phyloP scores from a whole-genome alignment of 2,329 filamentous ascomycete species.

The Botrytis paeoniae region DNA sequence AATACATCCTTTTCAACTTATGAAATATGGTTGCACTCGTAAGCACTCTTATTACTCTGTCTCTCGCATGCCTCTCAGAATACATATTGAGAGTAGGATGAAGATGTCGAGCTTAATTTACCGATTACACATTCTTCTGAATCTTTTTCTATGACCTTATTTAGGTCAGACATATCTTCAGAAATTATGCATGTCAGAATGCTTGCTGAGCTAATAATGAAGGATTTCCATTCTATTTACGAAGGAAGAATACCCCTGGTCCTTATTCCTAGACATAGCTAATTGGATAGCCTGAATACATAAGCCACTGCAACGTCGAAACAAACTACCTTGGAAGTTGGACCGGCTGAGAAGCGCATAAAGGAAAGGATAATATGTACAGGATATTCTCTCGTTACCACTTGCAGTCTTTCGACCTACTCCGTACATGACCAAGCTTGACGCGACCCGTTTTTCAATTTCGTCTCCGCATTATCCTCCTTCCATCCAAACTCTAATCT shows the following conservation, averaged over 20 bases:
- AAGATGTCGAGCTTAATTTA: neutral
- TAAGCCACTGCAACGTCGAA: slow-evolving; percentile 12
- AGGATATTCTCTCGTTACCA: neutral
- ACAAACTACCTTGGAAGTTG: slow-evolving; percentile 5
- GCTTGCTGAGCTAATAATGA: neutral
- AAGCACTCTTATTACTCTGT: neutral
- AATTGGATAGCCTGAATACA: slow-evolving; percentile 6
- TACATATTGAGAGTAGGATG: neutral
- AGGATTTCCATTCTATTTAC: slow-evolving; percentile 1
- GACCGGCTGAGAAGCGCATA: slow-evolving; percentile 2
- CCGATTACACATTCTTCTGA: neutral
- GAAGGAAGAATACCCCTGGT: neutral
- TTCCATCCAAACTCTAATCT: slow-evolving; percentile 18
- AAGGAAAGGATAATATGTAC: neutral
- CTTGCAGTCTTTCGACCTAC: neutral
- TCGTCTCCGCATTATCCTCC: slow-evolving; percentile 4
- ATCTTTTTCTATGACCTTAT: neutral
- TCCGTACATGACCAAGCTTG: neutral
- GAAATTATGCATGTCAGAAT: slow-evolving; percentile 8
- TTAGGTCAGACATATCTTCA: neutral
- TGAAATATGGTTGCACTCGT: neutral
- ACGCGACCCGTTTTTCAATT: slow-evolving; percentile 11
- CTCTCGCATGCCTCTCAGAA: neutral
- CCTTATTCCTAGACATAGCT: neutral
- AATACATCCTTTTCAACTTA: neutral